These are phyloP conservation scores for Epichloe hybrida DNA, from an alignment of 2,329 filamentous ascomycete species.

Conservation along the genomic window DNA sequence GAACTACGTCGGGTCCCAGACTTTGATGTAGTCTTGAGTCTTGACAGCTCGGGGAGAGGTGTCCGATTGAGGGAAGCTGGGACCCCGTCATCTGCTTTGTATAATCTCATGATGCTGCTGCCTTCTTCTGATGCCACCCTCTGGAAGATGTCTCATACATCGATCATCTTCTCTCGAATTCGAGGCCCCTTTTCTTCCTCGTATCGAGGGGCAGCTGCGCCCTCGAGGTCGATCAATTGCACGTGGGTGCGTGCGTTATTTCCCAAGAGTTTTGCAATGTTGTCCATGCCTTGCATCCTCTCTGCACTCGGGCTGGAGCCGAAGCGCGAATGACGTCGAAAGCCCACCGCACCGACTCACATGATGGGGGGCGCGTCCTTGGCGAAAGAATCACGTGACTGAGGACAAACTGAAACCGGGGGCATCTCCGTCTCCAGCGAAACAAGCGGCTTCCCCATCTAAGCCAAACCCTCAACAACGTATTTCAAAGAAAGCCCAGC, in stretches of 20 bases:
- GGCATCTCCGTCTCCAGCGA: not conserved
- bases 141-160: not conserved
- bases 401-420: not conserved
- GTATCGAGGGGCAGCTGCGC: not conserved
- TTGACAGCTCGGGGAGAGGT: slow-evolving; percentile 7
- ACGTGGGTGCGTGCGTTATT: not conserved
- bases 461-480: not conserved
- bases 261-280: not conserved
- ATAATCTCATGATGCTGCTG: not conserved
- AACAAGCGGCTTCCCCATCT: not conserved
- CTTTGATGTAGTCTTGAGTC: too few relatives aligned
- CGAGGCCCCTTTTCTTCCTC: not conserved
- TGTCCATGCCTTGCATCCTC: too few relatives aligned
- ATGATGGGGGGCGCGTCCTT: not conserved
- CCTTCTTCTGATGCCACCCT: not conserved
- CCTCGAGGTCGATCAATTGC: not conserved
- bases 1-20: slow-evolving; percentile 13
- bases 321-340: not conserved
- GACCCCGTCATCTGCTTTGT: not conserved
- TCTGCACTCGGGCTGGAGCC: too few relatives aligned
- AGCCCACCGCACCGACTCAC: too few relatives aligned
- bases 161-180: not conserved
- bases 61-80: slow-evolving; percentile 3
- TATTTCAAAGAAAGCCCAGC: slow-evolving; percentile 6
- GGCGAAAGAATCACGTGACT: slow-evolving; percentile 1